Conservation (phyloP, 768 basidiomycete species). For the Stropharia rugosoannulata region DNA sequence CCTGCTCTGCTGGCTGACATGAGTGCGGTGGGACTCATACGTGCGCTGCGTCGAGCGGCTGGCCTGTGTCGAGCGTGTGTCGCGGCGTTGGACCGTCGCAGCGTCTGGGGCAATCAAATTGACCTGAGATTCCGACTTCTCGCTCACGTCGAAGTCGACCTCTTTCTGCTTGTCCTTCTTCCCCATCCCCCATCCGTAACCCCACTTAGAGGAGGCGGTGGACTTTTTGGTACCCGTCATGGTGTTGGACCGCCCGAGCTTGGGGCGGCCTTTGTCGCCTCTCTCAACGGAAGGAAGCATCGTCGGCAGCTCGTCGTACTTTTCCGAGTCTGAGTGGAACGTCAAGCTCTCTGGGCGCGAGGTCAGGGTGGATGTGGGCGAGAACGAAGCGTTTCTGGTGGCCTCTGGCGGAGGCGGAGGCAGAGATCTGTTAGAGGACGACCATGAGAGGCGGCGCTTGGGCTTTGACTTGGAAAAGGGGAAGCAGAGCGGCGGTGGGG, state of each 20-base stretch:
- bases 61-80: constrained; percentile 30
- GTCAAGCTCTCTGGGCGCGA: constrained; percentile 47
- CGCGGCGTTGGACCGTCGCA: constrained; percentile 33
- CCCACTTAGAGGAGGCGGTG: constrained; percentile 47
- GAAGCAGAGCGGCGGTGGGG: constrained; percentile 50
- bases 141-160: constrained; percentile 22
- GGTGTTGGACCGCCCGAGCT: constrained; percentile 48
- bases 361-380: constrained; percentile 41
- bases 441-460: constrained; percentile 47
- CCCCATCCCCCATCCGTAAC: constrained; percentile 69
- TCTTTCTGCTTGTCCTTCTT: constrained; percentile 38
- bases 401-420: constrained; percentile 15
- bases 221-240: constrained; percentile 61
- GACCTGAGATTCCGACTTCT: constrained; percentile 29
- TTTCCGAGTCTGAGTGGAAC: constrained; percentile 62
- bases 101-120: constrained; percentile 34
- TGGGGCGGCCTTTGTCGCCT: constrained; percentile 38
- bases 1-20: constrained; percentile 29
- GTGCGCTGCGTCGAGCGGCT: constrained; percentile 30
- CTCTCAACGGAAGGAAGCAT: constrained; percentile 30
- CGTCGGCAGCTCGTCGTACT: constrained; percentile 48
- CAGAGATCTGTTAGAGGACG: constrained; percentile 31
- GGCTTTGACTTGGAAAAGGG: constrained; percentile 55
- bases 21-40: constrained; percentile 25
- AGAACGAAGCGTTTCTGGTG: constrained; percentile 31